These are phyloP conservation scores for Rhodosorus marinus DNA, from an alignment of 23 red algal genomes.

Conservation along the genomic window DNA sequence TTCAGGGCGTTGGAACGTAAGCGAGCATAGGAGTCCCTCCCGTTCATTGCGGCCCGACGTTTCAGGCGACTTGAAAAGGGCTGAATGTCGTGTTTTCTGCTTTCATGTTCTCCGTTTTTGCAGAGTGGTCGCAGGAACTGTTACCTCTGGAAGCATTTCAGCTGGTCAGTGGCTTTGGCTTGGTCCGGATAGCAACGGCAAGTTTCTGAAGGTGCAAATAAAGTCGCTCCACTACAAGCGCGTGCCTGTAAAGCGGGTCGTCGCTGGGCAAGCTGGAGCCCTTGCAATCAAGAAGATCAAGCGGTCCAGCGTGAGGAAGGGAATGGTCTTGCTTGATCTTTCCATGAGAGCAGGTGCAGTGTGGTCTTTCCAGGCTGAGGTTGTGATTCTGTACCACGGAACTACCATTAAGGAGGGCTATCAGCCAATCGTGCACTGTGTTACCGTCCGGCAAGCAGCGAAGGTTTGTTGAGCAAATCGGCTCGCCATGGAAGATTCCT, in stretches of 20 bases:
- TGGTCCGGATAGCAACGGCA: constrained; percentile 69
- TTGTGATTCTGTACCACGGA: constrained; percentile 69
- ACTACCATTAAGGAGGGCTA: constrained; percentile 76
- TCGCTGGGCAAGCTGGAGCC: constrained; percentile 83
- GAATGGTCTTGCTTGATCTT: constrained; percentile 79
- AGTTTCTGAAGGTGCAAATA: constrained; percentile 57
- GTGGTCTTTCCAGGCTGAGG: constrained; percentile 82
- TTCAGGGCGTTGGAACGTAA: constrained; percentile 84
- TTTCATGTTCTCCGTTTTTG: no score
- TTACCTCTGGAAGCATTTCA: constrained; percentile 28
- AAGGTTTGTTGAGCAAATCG: no score
- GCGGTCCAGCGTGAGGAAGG: constrained; percentile 77
- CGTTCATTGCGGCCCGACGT: background rate
- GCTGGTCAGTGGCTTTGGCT: constrained; percentile 61
- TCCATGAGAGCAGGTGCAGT: constrained; percentile 28
- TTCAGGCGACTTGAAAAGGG: background rate
- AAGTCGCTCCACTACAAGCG: constrained; percentile 94
- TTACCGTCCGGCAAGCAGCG: constrained; percentile 87
- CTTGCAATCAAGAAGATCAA: constrained; percentile 92
- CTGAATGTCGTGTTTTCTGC: background rate
- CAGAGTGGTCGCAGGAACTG: constrained; percentile 83
- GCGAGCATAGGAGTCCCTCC: no score
- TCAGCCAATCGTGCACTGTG: constrained; percentile 77
- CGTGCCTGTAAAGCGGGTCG: constrained; percentile 61
- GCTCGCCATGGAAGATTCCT: no score